Evolutionary conservation across 1,139 yeast genomes (phyloP), one percentile per base, ranked within the genome.

Genomic region (Blastobotrys aristatus): DNA sequence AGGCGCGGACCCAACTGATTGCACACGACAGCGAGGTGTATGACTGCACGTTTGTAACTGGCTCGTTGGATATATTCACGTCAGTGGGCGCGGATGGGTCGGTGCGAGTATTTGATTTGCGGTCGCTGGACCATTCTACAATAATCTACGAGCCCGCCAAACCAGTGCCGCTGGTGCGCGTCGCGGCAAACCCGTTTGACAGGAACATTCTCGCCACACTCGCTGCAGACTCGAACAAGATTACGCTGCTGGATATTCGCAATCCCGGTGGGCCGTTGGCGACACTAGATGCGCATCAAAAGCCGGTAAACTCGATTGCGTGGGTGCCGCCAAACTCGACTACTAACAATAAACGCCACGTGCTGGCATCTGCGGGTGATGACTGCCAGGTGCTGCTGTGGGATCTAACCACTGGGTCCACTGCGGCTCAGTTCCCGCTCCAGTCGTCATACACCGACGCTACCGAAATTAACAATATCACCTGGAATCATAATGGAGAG

Each of bases 71-170:
- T 61, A 75, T 90, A 26, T 92, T 92, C 68, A 88, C 95, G 39
- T 84, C 95, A 48, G 96, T 92, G 45, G 96, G 97, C 2, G 90
- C 90, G 49, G 98, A 92, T 67, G 98, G 98, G 1, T 84, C 95
- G 17, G 88, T 90, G 66, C 73, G 98, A 46, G 84, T 92, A 21
- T 92, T 92, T 67, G 98, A 92, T 62, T 73, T 92, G 53, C 71
- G 98, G 51, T 77, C 94, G 16, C 71, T 92, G 46, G 97, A 94
- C 54, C 97, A 90, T 65, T 86, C 96, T 11, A 92, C 98, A 2
- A 92, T 92, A 54, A 84, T 92, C 24, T 92, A 88, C 64, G 98
- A 92, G 61, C 82, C 83, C 1, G 53, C 63, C 24, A 71, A 70
- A 46, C 73, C 79, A 1, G 72, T 73, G 34, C 95, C 96, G 1